Conservation (phyloP, 257 asterid genomes). For the Solanum sejunctum region DNA sequence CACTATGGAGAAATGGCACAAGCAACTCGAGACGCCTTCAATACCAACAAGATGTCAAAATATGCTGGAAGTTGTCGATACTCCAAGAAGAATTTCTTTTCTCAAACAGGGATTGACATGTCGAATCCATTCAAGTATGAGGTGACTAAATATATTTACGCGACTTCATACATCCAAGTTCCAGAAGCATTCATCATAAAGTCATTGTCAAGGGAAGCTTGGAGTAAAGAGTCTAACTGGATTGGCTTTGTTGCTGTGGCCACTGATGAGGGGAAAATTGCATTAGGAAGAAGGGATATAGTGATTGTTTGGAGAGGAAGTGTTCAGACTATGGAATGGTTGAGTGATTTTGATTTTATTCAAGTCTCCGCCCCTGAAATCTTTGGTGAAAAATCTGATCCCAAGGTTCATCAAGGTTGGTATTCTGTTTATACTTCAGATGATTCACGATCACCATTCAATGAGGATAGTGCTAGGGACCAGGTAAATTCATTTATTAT, state of each 20-base stretch:
- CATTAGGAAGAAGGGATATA: slow-evolving; percentile 48
- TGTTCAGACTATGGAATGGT: slow-evolving; percentile 22
- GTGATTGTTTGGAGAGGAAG: slow-evolving; percentile 55
- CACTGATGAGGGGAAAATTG: slow-evolving; percentile 38
- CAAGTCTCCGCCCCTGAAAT: slow-evolving; percentile 14
- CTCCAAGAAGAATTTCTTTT: not conserved
- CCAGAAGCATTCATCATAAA: slow-evolving; percentile 23
- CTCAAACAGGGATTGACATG: not conserved
- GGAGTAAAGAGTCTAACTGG: slow-evolving; percentile 32
- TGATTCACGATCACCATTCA: slow-evolving; percentile 2
- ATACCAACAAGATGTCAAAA: not conserved
- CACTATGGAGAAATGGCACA: not conserved
- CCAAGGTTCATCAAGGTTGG: slow-evolving; percentile 15
- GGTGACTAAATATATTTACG: not conserved
- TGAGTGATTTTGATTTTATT: slow-evolving; percentile 29
- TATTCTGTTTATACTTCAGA: slow-evolving; percentile 18
- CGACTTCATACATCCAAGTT: not conserved
- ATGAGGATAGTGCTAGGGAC: slow-evolving; percentile 24
- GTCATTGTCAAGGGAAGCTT: slow-evolving; percentile 8
- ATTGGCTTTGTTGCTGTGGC: slow-evolving; percentile 53
- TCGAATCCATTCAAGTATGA: not conserved
- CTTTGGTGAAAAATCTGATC: slow-evolving; percentile 6
- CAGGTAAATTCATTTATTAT: slow-evolving; percentile 11
- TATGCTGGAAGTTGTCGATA: not conserved
- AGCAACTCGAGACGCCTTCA: not conserved